Evolutionary conservation across 345 rosid species (phyloP).

Genomic region (Eutrema yunnanense): DNA sequence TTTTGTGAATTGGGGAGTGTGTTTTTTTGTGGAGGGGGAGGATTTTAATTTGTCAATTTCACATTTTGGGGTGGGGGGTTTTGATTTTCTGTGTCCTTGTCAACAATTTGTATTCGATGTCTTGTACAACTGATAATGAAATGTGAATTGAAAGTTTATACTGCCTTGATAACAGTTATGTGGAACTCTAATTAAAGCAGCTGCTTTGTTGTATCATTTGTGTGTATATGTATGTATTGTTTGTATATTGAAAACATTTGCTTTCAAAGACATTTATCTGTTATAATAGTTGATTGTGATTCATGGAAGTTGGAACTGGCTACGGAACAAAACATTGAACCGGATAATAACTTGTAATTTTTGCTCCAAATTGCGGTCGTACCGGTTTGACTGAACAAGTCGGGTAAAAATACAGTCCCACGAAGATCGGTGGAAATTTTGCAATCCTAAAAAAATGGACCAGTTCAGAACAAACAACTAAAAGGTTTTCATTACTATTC

Average conservation of each 20-base stretch:
- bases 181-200: neutral
- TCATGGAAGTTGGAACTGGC: neutral
- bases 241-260: neutral
- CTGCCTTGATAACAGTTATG: neutral
- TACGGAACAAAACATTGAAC: neutral
- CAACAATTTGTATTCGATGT: constrained; percentile 13
- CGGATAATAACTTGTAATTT: too few relatives aligned
- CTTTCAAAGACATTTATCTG: neutral
- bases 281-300: neutral
- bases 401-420: neutral
- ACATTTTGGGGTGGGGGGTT: neutral
- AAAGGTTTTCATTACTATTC: neutral
- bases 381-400: neutral
- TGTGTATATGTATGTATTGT: neutral
- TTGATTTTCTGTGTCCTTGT: neutral
- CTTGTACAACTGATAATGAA: constrained; percentile 12
- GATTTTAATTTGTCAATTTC: constrained; percentile 2
- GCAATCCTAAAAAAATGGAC: neutral
- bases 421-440: too few relatives aligned
- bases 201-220: neutral
- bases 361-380: too few relatives aligned
- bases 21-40: neutral
- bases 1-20: constrained; percentile 21
- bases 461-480: neutral
- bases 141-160: constrained; percentile 5